Evolutionary conservation across 768 basidiomycete species (phyloP).

Genomic region (Suillus subaureus): DNA sequence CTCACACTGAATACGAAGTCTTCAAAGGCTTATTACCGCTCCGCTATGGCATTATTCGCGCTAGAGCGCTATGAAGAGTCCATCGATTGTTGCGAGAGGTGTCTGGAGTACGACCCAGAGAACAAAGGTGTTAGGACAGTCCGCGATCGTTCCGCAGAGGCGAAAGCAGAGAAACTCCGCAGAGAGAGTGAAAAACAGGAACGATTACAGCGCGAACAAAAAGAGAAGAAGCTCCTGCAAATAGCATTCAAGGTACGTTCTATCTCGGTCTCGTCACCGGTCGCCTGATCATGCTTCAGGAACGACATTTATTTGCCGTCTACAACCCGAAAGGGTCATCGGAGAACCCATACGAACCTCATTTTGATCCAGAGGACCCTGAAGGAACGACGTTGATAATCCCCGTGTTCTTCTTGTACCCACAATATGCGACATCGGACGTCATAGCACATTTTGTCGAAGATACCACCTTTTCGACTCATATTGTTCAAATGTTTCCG

Average conservation of each 20-base stretch:
- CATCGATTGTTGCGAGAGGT: constrained; percentile 76
- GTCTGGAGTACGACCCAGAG: constrained; percentile 58
- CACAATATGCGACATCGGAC: constrained; percentile 87
- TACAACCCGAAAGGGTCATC: constrained; percentile 51
- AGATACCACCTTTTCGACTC: constrained; percentile 77
- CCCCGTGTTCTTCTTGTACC: constrained; percentile 93
- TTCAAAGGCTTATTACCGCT: constrained; percentile 88
- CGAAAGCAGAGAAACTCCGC: constrained; percentile 52
- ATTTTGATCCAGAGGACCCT: constrained; percentile 68
- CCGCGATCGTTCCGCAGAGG: constrained; percentile 47
- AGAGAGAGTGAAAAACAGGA: constrained; percentile 54
- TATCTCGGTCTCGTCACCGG: constrained; percentile 2
- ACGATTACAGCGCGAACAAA: constrained; percentile 49
- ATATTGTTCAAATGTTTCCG: constrained; percentile 84
- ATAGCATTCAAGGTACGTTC: constrained; percentile 61
- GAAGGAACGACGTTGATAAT: constrained; percentile 64
- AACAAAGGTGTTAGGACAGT: constrained; percentile 56
- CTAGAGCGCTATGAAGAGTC: constrained; percentile 81
- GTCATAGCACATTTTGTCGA: constrained; percentile 86
- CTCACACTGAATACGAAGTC: constrained; percentile 62
- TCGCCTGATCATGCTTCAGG: constrained; percentile 42
- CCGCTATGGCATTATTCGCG: constrained; percentile 72
- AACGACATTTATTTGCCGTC: constrained; percentile 68
- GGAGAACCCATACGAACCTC: constrained; percentile 60
- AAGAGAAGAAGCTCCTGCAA: constrained; percentile 54